Percentiles rank a stretch among this genome's conserved stretches.
These are phyloP conservation scores for Colletotrichum sp. DNA, from an alignment of 2,329 filamentous ascomycete species.

Conservation along the genomic window DNA sequence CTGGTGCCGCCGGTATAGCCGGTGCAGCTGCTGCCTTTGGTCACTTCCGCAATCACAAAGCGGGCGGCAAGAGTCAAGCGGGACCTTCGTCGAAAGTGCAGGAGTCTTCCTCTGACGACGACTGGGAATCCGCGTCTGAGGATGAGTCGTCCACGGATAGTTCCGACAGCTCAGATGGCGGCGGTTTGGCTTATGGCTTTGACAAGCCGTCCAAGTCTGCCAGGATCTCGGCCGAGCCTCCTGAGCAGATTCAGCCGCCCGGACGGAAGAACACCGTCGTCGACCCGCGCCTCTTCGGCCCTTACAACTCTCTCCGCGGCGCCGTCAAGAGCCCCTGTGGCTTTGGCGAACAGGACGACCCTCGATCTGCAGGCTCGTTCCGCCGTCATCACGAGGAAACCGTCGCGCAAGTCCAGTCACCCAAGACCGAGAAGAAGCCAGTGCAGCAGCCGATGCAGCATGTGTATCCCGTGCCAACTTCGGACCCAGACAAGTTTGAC, in stretches of 20 bases:
- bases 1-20: slow-evolving; percentile 34
- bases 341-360: slow-evolving; percentile 44
- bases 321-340: slow-evolving; percentile 61
- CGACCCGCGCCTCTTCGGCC: slow-evolving; percentile 64
- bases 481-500: slow-evolving; percentile 69
- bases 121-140: slow-evolving; percentile 64
- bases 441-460: slow-evolving; percentile 65
- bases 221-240: slow-evolving; percentile 13
- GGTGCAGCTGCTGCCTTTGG: slow-evolving; percentile 41
- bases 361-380: slow-evolving; percentile 31
- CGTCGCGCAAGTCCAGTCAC: slow-evolving; percentile 37
- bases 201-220: slow-evolving; percentile 26
- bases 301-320: slow-evolving; percentile 64
- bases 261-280: slow-evolving; percentile 49
- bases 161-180: slow-evolving; percentile 45
- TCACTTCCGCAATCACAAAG: slow-evolving; percentile 45
- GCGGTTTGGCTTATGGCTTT: slow-evolving; percentile 49
- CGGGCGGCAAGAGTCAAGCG: slow-evolving; percentile 39
- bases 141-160: slow-evolving; percentile 40
- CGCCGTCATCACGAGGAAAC: slow-evolving; percentile 41
- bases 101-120: slow-evolving; percentile 43
- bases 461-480: slow-evolving; percentile 70
- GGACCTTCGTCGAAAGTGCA: slow-evolving; percentile 45
- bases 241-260: slow-evolving; percentile 17
- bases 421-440: slow-evolving; percentile 32